Percentiles rank a stretch among this genome's conserved stretches.
These are phyloP conservation scores for Aspergillus bertholletiae DNA, from an alignment of 495 filamentous ascomycete genomes.

Conservation along the genomic window DNA sequence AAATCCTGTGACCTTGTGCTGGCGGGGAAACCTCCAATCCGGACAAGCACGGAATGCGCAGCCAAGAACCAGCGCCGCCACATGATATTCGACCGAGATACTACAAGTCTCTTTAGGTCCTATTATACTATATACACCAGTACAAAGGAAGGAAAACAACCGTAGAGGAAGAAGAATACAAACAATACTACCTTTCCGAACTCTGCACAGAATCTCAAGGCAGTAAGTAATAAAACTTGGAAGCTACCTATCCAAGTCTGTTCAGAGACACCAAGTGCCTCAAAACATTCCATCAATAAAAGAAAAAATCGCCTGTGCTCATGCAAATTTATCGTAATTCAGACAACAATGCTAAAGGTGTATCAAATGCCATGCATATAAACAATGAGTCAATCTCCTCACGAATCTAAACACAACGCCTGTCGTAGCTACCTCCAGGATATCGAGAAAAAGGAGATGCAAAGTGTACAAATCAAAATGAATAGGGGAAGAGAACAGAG, in stretches of 20 bases:
- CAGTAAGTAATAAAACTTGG: too few relatives aligned
- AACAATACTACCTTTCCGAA: too few relatives aligned
- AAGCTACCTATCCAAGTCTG: neutral
- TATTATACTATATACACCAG: too few relatives aligned
- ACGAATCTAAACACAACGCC: constrained; percentile 3
- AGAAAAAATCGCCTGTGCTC: neutral
- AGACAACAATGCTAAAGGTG: neutral
- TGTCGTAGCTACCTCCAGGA: neutral
- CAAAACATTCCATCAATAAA: neutral
- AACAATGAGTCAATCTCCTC: neutral
- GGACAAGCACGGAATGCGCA: neutral
- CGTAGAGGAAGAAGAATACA: too few relatives aligned
- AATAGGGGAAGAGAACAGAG: too few relatives aligned
- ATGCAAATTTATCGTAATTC: neutral
- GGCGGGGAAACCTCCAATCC: neutral
- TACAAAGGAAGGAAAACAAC: too few relatives aligned
- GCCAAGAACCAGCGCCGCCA: neutral
- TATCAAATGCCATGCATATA: neutral
- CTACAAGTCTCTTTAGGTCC: too few relatives aligned
- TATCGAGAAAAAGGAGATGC: neutral
- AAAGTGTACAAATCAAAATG: too few relatives aligned
- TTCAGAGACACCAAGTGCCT: neutral
- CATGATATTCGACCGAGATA: too few relatives aligned
- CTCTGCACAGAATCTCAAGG: too few relatives aligned
- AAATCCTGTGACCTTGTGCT: neutral